Evolutionary conservation across 805 yeast species (phyloP), one percentile per base, ranked within the genome.

Genomic region (Deakozyma indianensis): DNA sequence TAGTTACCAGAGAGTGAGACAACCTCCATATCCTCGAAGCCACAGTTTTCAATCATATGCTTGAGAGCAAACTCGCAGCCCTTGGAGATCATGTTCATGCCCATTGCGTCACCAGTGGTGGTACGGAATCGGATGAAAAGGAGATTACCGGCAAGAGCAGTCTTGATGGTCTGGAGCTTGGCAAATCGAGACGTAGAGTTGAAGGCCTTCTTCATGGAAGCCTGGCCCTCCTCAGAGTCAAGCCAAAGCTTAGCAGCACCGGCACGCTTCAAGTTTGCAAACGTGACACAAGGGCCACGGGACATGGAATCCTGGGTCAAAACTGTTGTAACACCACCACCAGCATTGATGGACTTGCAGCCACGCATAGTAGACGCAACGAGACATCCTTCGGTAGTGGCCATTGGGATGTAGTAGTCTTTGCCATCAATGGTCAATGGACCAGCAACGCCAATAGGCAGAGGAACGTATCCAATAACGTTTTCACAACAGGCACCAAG

Each of bases 21-120:
- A 48, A 92, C 74, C 50, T 74, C 77, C 99, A 92, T 92, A 65
- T 92, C 98, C 22, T 77, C 78, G 78, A 90, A 92, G 2, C 96
- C 97, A 61, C 80, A 80, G 56, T 81, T 88, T 56, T 81, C 83
- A 40, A 74, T 77, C 95, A 92, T 86, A 61, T 74, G 77, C 50
- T 79, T 78, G 58, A 92, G 74, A 1, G 96, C 77, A 61, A 70
- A 73, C 61, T 92, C 99, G 41, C 87, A 96, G 64, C 98, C 99
- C 67, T 92, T 92, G 23, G 97, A 90, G 50, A 92, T 92, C 99
- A 92, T 92, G 63, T 92, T 92, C 99, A 92, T 92, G 52, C 99
- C 99, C 99, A 92, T 92, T 18, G 99, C 99, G 69, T 92, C 99
- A 64, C 99, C 99, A 18, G 99, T 92, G 35, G 95, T 87, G n/a